Percentiles rank a stretch among this genome's conserved stretches.
phyloP scores from a whole-genome alignment of 2,329 filamentous ascomycete species.

The Penicillium sp. region DNA sequence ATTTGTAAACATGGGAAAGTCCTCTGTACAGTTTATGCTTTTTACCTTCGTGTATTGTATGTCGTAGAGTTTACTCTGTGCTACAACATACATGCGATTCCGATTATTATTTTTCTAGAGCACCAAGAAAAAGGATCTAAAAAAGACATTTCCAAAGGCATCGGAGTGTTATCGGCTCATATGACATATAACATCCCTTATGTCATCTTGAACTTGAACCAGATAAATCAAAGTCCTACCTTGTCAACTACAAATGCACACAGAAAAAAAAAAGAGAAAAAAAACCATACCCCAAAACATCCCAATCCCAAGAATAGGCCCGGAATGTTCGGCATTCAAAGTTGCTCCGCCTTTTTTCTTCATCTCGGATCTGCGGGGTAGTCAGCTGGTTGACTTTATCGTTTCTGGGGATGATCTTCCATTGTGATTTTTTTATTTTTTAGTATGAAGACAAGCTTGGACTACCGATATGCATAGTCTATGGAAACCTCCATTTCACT shows the following conservation, averaged over 20 bases:
- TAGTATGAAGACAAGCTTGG: slow-evolving; percentile 2
- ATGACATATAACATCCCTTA: not conserved
- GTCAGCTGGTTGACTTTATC: slow-evolving; percentile 16
- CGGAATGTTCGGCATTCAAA: slow-evolving; percentile 2
- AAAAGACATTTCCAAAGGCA: not conserved
- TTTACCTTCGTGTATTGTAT: not conserved
- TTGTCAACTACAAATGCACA: not conserved
- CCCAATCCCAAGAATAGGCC: not conserved
- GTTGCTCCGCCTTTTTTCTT: slow-evolving; percentile 14
- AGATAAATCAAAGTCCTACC: not conserved
- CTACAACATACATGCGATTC: not conserved
- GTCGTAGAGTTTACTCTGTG: not conserved
- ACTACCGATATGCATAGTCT: not conserved
- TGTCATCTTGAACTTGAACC: too few species aligned
- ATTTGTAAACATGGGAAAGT: not conserved
- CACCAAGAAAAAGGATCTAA: not conserved
- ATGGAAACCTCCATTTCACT: not conserved
- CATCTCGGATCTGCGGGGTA: slow-evolving; percentile 23
- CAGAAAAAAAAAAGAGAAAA: not conserved
- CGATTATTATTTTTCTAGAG: not conserved
- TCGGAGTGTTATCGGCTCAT: not conserved
- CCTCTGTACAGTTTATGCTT: not conserved
- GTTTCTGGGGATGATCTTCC: not conserved
- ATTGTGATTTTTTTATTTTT: not conserved
- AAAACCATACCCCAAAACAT: not conserved